Base-by-base conservation (phyloP, 345 rosid genomes). In the Raphanus sativus region DNA sequence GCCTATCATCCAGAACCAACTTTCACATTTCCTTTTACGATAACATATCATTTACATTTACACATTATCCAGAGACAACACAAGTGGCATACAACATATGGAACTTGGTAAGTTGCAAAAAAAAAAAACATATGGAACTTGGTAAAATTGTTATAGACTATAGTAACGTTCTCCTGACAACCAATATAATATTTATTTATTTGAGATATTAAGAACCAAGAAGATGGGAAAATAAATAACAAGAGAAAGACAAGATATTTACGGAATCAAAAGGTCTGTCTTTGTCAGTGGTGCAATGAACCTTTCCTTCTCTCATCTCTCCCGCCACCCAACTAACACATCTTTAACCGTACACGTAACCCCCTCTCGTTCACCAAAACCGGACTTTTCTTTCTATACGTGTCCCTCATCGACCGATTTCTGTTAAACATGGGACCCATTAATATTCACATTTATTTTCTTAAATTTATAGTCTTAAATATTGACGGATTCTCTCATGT, bases 261-360 rank as follows among this genome's bases (percentile, higher is more conserved):
- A 77, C 77, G 76, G 76, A 65, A 56, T 67, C n/a, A 5, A 71
- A 38, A 30, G 58, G 0, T 54, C 6, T 65, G 76, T 77, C 76
- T 56, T 65, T 77, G 76, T 77, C 76, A 71, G 11, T 17, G 26
- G 76, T 77, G 71, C 81, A 77, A 65, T 71, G 74, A 72, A 78
- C 55, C 81, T 77, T 65, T 62, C 59, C 69, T 9, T 60, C 64
- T 65, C 13, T 13, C 10, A 29, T 71, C 34, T 72, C 69, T 72
- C 73, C 73, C 42, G 81, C 69, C 73, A 78, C 69, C 42, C 77
- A 77, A 71, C 73, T 71, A 71, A 71, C 33, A 33, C 63, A 78
- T 72, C 81, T 72, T 29, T 8, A 10, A 72, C 81, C 81, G 81
- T 78, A 67, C 81, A 78, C 81, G 81, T 78, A 69, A 78, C 69